These are phyloP conservation scores for Escallonia rubra DNA, from an alignment of 129 eudicot species.

Conservation along the genomic window DNA sequence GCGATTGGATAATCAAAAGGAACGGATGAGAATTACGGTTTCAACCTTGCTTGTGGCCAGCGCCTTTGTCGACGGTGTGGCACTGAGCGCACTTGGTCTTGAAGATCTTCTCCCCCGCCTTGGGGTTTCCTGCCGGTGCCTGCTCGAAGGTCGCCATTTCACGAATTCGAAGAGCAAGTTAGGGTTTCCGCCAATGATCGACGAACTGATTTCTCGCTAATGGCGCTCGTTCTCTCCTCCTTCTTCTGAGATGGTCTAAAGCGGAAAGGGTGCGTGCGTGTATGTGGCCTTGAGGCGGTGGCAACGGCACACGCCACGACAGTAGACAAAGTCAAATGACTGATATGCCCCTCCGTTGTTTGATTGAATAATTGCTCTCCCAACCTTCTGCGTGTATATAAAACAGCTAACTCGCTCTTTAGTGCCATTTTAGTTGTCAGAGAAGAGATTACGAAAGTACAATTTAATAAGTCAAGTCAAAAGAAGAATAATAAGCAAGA, in stretches of 20 bases:
- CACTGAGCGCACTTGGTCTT: slow-evolving; percentile 54
- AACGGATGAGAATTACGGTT: background rate
- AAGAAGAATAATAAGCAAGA: no score
- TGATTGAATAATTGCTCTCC: background rate
- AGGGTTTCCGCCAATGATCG: background rate
- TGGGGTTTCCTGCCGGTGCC: slow-evolving; percentile 39
- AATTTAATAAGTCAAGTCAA: no score
- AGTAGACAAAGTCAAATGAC: background rate
- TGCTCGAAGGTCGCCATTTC: slow-evolving; percentile 41
- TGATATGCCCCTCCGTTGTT: background rate
- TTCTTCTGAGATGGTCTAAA: background rate
- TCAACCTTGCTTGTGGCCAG: slow-evolving; percentile 55
- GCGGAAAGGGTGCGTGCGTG: background rate
- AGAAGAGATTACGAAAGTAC: no score
- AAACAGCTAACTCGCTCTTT: no score
- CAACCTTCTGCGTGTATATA: no score
- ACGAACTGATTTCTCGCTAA: background rate
- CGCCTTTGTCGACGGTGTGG: slow-evolving; percentile 54
- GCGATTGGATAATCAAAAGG: background rate
- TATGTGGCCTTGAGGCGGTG: background rate
- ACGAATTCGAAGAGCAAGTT: background rate
- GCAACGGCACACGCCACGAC: background rate
- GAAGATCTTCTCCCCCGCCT: slow-evolving; percentile 51
- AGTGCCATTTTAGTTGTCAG: no score
- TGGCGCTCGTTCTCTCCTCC: background rate